These are phyloP conservation scores for Zopfia rhizophila DNA, from an alignment of 2,329 filamentous ascomycete species.

Conservation along the genomic window DNA sequence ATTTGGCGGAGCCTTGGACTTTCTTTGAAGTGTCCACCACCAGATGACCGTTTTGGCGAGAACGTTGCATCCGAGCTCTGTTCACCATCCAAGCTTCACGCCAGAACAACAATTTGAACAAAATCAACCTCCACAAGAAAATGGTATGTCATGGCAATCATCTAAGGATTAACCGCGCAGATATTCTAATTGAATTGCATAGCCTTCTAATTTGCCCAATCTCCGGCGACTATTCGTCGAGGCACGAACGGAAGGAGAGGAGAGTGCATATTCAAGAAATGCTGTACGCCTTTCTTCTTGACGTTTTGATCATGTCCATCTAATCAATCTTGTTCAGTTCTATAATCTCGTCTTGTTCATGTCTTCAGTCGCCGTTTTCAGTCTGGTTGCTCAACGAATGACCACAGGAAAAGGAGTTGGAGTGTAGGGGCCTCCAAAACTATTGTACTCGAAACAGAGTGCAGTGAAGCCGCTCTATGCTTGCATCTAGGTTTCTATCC, in stretches of 20 bases:
- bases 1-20: no score
- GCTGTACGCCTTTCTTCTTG: slow-evolving; percentile 70
- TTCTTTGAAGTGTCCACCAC: not conserved
- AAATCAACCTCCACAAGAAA: no score
- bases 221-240: slow-evolving; percentile 96
- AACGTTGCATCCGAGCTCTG: no score
- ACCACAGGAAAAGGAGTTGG: slow-evolving; percentile 44
- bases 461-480: no score
- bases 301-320: slow-evolving; percentile 1
- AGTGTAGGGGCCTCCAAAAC: no score
- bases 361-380: slow-evolving; percentile 94
- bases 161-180: not conserved
- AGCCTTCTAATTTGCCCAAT: slow-evolving; percentile 85
- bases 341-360: slow-evolving; percentile 98
- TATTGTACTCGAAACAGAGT: no score
- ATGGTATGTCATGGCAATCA: no score
- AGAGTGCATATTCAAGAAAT: slow-evolving; percentile 91
- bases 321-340: slow-evolving; percentile 70
- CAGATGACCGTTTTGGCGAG: slow-evolving; percentile 5
- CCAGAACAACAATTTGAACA: no score
- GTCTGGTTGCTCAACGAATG: slow-evolving; percentile 89
- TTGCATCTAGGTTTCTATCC: no score
- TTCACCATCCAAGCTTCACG: no score
- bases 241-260: slow-evolving; percentile 89
- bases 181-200: slow-evolving; percentile 8